Evolutionary conservation across 2,329 filamentous ascomycete species (phyloP), one percentile per base, ranked within the genome.

Genomic region (Purpureocillium takamizusanense): DNA sequence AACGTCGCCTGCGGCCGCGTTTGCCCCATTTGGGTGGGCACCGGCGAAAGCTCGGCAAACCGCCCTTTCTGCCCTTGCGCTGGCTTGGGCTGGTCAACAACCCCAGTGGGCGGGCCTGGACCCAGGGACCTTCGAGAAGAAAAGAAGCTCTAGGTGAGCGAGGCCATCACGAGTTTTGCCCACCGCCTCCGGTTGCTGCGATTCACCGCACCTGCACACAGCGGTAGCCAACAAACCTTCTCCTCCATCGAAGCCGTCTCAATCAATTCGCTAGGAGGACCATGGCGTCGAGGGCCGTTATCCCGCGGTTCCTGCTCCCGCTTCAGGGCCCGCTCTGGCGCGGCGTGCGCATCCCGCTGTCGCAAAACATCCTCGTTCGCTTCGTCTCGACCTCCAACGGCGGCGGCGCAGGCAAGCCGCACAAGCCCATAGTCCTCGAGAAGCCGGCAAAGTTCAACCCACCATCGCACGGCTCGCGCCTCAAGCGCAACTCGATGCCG

Each of bases 381-480:
- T 63, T 58, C 45, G 54, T 53, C 36, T 60, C 57, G 2, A 48
- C 49, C n/a, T n/a, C n/a, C n/a, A n/a, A n/a, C n/a, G n/a, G n/a
- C n/a, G n/a, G n/a, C 8, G 41, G 43, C 11, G 36, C 44, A 32
- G 40, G 40, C 32, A 31, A 36, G 31, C 41, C 49, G 33, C 64
- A 61, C 45, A 83, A 82, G 53, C 75, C 77, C 28, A 72, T 81
- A 44, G 74, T 87, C 5, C 80, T 98, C 47, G 86, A 86, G 51
- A 87, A 95, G 62, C 90, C 90, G 17, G 75, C 84, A 53, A 84
- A 82, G 58, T 97, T 95, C 71, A 86, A 86, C 35, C 90, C 92
- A 2, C 92, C 92, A 0, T 97, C 90, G 0, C 92, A 97, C 60
- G 82, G 84, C 11, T 69, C 83, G 16, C 72, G 83, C 7, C 72